phyloP scores from a whole-genome alignment of 1,284 basidiomycete genomes.

The Apiotrichum gracile region DNA sequence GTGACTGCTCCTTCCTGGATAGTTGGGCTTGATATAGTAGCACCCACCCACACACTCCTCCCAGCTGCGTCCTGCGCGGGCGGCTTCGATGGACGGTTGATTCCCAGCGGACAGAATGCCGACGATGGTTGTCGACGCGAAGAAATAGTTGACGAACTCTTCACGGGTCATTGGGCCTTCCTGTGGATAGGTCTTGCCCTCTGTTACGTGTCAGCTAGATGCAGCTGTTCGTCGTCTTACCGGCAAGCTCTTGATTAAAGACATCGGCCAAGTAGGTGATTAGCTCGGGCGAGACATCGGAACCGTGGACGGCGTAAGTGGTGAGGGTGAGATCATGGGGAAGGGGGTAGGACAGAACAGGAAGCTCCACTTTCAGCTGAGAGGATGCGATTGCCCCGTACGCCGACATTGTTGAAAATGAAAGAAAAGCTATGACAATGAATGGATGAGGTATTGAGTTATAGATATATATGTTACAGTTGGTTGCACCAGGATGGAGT shows the following conservation, averaged over 20 bases:
- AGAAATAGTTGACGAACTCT: constrained; percentile 63
- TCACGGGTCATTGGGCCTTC: constrained; percentile 56
- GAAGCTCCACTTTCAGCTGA: constrained; percentile 32
- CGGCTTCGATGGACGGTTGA: constrained; percentile 24
- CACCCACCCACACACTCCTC: constrained; percentile 66
- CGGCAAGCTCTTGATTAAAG: constrained; percentile 68
- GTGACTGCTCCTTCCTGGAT: constrained; percentile 87
- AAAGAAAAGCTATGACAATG: too few relatives aligned
- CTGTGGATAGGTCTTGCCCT: constrained; percentile 76
- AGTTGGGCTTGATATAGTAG: constrained; percentile 88
- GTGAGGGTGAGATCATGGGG: constrained; percentile 41
- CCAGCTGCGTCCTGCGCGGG: constrained; percentile 53
- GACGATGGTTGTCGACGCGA: constrained; percentile 67
- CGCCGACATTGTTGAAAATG: constrained; percentile 39
- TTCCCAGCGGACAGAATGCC: constrained; percentile 52
- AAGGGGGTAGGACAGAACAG: constrained; percentile 39
- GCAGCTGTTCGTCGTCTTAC: constrained; percentile 21
- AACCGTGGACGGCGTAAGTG: constrained; percentile 61
- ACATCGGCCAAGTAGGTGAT: constrained; percentile 58
- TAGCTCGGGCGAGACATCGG: constrained; percentile 54
- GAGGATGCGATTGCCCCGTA: constrained; percentile 50
- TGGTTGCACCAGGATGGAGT: constrained; percentile 1
- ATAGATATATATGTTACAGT: too few relatives aligned
- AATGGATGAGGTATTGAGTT: too few relatives aligned
- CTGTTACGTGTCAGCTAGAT: constrained; percentile 16